Evolutionary conservation across 2,329 filamentous ascomycete genomes (phyloP).

Genomic region (Nakataea oryzae): DNA sequence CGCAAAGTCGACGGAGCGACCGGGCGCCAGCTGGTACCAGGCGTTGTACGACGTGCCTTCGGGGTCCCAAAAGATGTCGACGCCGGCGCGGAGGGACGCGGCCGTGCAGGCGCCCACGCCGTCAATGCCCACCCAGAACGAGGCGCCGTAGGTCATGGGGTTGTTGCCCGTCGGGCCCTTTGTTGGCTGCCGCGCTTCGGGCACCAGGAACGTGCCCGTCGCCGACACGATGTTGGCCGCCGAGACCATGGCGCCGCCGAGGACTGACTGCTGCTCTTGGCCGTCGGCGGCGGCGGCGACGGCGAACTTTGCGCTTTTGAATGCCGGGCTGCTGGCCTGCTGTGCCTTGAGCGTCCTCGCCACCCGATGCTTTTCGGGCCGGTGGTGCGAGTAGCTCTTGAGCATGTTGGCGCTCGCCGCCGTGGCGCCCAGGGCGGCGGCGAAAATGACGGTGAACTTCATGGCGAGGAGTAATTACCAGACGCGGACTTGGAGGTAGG

Average conservation of each 20-base stretch:
- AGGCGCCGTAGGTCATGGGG: not conserved
- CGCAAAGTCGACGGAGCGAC: not conserved
- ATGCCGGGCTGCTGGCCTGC: not conserved
- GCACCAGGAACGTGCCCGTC: not conserved
- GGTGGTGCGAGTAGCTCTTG: not conserved
- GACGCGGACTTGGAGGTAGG: too few species aligned
- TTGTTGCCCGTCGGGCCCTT: not conserved
- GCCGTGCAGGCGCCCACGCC: not conserved
- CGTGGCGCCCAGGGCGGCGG: not conserved
- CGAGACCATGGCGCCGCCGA: not conserved
- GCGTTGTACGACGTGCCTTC: slow-evolving; percentile 1
- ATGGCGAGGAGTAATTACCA: not conserved
- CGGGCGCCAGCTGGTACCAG: slow-evolving; percentile 2
- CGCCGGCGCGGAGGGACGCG: slow-evolving; percentile 1
- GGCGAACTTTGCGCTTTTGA: not conserved
- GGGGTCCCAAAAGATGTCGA: slow-evolving; percentile 4
- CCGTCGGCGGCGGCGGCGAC: not conserved
- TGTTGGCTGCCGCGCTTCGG: slow-evolving; percentile 1
- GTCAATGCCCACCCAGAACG: slow-evolving; percentile 4
- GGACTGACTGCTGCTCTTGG: not conserved
- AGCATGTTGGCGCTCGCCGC: not conserved
- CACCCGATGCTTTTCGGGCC: not conserved
- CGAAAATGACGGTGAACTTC: not conserved
- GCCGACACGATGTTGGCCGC: not conserved
- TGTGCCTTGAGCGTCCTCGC: not conserved